Evolutionary conservation across 257 asterid genomes (phyloP).

Genomic region (Solanum lignicaule): DNA sequence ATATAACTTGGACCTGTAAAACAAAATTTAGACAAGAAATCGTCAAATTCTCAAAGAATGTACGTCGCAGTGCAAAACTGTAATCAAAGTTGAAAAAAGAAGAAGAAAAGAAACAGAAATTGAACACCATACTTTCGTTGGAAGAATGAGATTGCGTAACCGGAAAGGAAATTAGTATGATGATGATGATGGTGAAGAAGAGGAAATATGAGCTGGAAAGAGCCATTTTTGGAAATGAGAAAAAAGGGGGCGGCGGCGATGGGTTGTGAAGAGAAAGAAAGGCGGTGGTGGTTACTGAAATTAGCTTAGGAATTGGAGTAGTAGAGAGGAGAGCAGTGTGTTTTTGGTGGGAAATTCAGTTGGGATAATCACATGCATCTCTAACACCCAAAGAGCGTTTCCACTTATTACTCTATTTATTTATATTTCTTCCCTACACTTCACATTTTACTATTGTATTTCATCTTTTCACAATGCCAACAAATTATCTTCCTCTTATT

Average conservation of each 20-base stretch:
- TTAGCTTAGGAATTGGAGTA: neutral
- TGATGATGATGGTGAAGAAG: slow-evolving; percentile 13
- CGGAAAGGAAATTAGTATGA: slow-evolving; percentile 25
- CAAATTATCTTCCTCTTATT: neutral
- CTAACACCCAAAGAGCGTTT: neutral
- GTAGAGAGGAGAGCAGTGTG: slow-evolving; percentile 17
- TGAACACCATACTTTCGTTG: slow-evolving; percentile 37
- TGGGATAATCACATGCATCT: neutral
- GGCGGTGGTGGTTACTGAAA: neutral
- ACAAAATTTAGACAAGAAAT: neutral
- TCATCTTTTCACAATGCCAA: neutral
- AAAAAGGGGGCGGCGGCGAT: neutral
- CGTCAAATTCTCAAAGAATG: neutral
- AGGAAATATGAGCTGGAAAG: slow-evolving; percentile 1
- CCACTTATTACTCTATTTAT: neutral
- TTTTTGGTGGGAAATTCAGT: slow-evolving; percentile 72
- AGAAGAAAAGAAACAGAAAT: neutral
- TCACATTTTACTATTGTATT: no score
- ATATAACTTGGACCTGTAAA: slow-evolving; percentile 52
- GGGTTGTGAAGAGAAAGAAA: neutral
- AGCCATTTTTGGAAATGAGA: slow-evolving; percentile 17
- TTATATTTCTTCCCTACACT: neutral
- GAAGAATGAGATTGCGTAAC: slow-evolving; percentile 27
- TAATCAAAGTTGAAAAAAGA: neutral
- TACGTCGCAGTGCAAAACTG: no score